phyloP scores from a whole-genome alignment of 108 stramenopile species.

The Chaetoceros tenuissimus region DNA sequence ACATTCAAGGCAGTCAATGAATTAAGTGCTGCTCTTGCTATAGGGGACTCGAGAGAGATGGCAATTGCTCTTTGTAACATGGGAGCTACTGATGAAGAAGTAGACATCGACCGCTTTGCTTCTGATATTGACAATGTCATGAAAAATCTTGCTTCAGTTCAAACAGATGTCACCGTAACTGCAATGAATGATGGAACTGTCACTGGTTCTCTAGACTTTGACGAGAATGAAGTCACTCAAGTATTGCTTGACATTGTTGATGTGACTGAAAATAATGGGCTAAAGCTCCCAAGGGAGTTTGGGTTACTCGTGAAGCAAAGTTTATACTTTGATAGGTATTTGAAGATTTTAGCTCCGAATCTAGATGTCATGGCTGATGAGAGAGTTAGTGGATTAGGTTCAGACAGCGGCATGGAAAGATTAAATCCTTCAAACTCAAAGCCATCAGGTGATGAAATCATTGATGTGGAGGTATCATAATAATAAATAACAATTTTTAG shows the following conservation, averaged over 20 bases:
- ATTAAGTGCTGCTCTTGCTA: constrained; percentile 61
- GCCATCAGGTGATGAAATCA: no score
- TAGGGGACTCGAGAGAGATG: constrained; percentile 79
- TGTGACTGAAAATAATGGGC: constrained; percentile 87
- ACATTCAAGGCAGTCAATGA: constrained; percentile 83
- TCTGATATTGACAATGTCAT: constrained; percentile 81
- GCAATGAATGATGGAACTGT: constrained; percentile 37
- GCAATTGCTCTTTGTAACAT: constrained; percentile 79
- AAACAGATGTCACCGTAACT: constrained; percentile 67
- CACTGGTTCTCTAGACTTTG: constrained; percentile 47
- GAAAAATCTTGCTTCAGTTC: constrained; percentile 49
- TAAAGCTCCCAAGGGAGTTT: constrained; percentile 93
- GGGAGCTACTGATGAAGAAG: constrained; percentile 86
- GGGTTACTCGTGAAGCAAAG: constrained; percentile 95
- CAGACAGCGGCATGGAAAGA: neutral
- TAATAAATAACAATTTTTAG: no score
- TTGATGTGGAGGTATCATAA: no score
- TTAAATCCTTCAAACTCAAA: no score
- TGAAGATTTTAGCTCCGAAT: constrained; percentile 89
- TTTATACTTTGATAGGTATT: constrained; percentile 94
- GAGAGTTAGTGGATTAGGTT: constrained; percentile 23
- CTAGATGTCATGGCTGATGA: constrained; percentile 73
- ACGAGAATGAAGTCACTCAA: constrained; percentile 83
- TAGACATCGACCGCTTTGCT: constrained; percentile 79
- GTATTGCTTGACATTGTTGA: constrained; percentile 82